Evolutionary conservation across 352 stramenopile genomes (phyloP).

Genomic region (Phytophthora tubulina): DNA sequence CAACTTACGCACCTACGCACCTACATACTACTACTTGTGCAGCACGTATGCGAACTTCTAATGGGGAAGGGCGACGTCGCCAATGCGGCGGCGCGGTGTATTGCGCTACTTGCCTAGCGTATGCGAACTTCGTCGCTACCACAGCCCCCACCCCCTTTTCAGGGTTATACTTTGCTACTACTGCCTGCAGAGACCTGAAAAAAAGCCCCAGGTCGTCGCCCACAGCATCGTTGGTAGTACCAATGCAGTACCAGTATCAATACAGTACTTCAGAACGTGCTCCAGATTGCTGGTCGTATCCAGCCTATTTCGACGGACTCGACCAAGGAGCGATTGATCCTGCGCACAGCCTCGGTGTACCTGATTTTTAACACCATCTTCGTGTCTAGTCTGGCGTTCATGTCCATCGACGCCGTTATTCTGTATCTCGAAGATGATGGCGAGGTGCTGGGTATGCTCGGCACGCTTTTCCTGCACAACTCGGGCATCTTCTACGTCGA

Average conservation of each 20-base stretch:
- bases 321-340: conserved; percentile 82
- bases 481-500: conserved; percentile 92
- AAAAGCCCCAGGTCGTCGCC: too few species aligned
- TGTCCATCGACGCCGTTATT: conserved; percentile 86
- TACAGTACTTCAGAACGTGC: conserved; percentile 80
- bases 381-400: conserved; percentile 84
- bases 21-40: too few species aligned
- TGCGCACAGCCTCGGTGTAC: conserved; percentile 81
- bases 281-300: conserved; percentile 82
- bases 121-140: too few species aligned
- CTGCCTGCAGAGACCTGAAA: too few species aligned
- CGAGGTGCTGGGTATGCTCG: conserved; percentile 82
- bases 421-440: conserved; percentile 79
- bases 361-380: conserved; percentile 92
- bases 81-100: too few species aligned
- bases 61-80: too few species aligned
- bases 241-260: conserved; percentile 59
- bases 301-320: conserved; percentile 87
- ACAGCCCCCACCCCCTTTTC: too few species aligned
- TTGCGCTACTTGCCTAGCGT: too few species aligned
- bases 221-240: too few species aligned
- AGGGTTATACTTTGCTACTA: too few species aligned
- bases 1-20: too few species aligned
- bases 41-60: too few species aligned
- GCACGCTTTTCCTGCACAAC: conserved; percentile 88